phyloP scores from a whole-genome alignment of 768 basidiomycete genomes.

The Scleroderma citrinum region DNA sequence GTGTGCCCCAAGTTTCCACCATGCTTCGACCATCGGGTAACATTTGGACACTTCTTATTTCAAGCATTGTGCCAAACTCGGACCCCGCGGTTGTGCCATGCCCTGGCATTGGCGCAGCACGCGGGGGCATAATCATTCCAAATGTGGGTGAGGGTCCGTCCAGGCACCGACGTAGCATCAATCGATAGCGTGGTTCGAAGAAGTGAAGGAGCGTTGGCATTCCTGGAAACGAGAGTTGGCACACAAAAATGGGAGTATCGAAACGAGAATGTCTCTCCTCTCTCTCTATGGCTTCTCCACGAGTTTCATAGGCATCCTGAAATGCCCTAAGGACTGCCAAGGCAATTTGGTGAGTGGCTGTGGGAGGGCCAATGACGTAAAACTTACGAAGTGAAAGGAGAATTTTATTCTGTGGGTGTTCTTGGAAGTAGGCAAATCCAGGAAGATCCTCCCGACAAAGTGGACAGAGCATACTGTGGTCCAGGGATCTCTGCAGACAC shows the following conservation, averaged over 20 bases:
- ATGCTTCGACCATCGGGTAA: constrained; percentile 85
- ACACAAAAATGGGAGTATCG: constrained; percentile 88
- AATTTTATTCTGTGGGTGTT: constrained; percentile 69
- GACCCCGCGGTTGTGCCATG: constrained; percentile 16
- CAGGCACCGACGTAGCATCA: constrained; percentile 96
- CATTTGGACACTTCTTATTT: constrained; percentile 83
- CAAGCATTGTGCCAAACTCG: constrained; percentile 90
- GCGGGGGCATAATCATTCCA: constrained; percentile 85
- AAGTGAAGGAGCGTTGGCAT: constrained; percentile 88
- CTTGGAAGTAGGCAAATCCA: constrained; percentile 69
- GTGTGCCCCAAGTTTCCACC: constrained; percentile 64
- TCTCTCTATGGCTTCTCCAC: constrained; percentile 56
- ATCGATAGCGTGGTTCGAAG: constrained; percentile 90
- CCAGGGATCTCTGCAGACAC: constrained; percentile 86
- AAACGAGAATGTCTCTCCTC: constrained; percentile 77
- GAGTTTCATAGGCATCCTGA: constrained; percentile 57
- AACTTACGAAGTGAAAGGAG: constrained; percentile 61
- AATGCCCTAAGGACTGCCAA: constrained; percentile 62
- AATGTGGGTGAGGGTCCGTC: constrained; percentile 72
- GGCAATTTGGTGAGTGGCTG: constrained; percentile 5
- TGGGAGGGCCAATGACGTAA: constrained; percentile 3
- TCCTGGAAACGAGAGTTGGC: constrained; percentile 85
- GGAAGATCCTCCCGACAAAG: constrained; percentile 80
- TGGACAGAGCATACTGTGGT: constrained; percentile 79
- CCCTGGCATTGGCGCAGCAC: constrained; percentile 25